Conservation (phyloP, 331 rosid genomes). For the Rhamnella rubrinervis region DNA sequence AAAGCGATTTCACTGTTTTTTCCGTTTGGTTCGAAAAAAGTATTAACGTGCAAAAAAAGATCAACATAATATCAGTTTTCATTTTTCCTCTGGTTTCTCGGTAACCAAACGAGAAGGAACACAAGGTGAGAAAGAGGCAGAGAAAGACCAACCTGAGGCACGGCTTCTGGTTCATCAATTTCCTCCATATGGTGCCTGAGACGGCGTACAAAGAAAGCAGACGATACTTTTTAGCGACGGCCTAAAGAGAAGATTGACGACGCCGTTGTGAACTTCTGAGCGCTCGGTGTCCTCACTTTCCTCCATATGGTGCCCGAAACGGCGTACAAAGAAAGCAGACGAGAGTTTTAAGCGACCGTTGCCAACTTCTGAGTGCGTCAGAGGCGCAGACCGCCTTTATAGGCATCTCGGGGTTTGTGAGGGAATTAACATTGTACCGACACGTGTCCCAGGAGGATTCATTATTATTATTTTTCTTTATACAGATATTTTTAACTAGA, state of each 20-base stretch:
- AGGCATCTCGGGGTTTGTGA: background rate
- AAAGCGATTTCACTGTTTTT: too few species aligned
- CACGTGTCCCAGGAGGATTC: too few species aligned
- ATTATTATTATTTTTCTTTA: too few species aligned
- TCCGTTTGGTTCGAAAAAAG: too few species aligned
- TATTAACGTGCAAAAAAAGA: too few species aligned
- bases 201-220: too few species aligned
- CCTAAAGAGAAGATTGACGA: too few species aligned
- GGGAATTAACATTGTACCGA: too few species aligned
- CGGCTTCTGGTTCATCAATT: slow-evolving; percentile 37
- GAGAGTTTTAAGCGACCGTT: background rate
- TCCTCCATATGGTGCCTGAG: too few species aligned
- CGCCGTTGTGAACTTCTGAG: too few species aligned
- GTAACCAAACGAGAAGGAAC: slow-evolving; percentile 27
- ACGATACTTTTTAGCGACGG: too few species aligned
- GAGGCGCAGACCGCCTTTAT: background rate
- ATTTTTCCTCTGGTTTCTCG: slow-evolving; percentile 18
- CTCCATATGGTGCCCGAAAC: slow-evolving; percentile 49
- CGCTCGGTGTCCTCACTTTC: slow-evolving; percentile 62
- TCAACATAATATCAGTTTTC: background rate
- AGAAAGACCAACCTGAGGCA: slow-evolving; percentile 61
- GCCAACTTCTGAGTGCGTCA: background rate
- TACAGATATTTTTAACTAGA: too few species aligned
- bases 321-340: background rate
- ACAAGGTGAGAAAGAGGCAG: slow-evolving; percentile 6